phyloP scores from a whole-genome alignment of 192 early-diverging fungal species.

The Oehlia diaphana region DNA sequence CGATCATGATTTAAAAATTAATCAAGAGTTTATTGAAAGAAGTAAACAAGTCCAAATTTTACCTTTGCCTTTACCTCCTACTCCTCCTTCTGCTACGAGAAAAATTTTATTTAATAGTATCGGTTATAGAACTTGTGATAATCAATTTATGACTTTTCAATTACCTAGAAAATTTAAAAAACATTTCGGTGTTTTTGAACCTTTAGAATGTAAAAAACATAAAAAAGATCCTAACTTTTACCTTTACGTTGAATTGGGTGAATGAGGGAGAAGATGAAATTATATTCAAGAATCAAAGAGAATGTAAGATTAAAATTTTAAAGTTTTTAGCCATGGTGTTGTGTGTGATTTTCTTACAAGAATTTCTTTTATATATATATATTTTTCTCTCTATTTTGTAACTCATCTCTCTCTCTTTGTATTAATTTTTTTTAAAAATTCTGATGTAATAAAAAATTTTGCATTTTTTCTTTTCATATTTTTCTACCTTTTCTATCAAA shows the following conservation, averaged over 20 bases:
- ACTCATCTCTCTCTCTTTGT: too few species aligned
- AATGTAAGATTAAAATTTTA: too few species aligned
- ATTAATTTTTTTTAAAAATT: too few species aligned
- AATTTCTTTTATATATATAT: too few species aligned
- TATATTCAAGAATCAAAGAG: too few species aligned
- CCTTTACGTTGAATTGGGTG: slow-evolving; percentile 7
- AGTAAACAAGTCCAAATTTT: slow-evolving; percentile 9
- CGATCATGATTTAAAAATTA: slow-evolving; percentile 8
- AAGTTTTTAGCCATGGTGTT: too few species aligned
- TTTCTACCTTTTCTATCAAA: too few species aligned
- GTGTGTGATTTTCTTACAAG: too few species aligned
- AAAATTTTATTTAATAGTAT: neutral
- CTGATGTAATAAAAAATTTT: too few species aligned
- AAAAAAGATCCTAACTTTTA: slow-evolving; percentile 9
- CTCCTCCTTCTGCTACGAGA: neutral
- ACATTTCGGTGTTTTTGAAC: slow-evolving; percentile 15
- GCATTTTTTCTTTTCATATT: too few species aligned
- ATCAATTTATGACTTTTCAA: slow-evolving; percentile 12
- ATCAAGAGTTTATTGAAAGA: slow-evolving; percentile 3
- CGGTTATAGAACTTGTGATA: slow-evolving; percentile 8
- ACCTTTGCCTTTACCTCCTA: neutral
- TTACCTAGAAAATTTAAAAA: slow-evolving; percentile 17
- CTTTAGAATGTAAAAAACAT: slow-evolving; percentile 15
- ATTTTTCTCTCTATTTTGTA: too few species aligned
- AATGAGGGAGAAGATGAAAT: neutral